Percentiles rank a stretch among this genome's conserved stretches.
Conservation (phyloP, 345 rosid species). For the Salix purpurea region DNA sequence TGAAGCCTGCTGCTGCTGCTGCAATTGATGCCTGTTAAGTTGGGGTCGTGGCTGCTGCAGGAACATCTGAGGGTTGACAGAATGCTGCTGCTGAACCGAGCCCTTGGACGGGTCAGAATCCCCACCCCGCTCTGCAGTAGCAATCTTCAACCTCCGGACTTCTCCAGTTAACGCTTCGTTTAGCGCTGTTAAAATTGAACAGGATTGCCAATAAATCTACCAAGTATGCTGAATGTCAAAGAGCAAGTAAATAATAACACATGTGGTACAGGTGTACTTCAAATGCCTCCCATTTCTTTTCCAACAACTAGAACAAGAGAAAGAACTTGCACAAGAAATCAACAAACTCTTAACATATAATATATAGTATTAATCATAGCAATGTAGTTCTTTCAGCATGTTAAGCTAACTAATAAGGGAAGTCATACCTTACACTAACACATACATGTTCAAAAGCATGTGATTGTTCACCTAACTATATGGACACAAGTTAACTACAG, state of each 20-base stretch:
- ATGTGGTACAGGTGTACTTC: not conserved
- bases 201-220: not conserved
- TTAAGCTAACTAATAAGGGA: not conserved
- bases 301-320: not conserved
- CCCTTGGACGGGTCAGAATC: constrained; percentile 46
- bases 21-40: constrained; percentile 38
- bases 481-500: not conserved
- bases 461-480: not conserved
- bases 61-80: constrained; percentile 45
- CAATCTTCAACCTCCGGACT: constrained; percentile 52
- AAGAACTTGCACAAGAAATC: too few species aligned
- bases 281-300: not conserved
- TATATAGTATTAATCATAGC: too few species aligned
- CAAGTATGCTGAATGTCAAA: not conserved
- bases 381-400: not conserved
- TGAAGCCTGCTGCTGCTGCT: constrained; percentile 35
- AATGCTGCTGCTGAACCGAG: constrained; percentile 40
- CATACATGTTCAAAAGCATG: not conserved
- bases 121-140: constrained; percentile 38
- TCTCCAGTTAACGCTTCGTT: constrained; percentile 58
- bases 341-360: too few species aligned
- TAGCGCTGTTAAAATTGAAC: constrained; percentile 42
- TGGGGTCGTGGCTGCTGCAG: constrained; percentile 46
- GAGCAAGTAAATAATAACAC: not conserved
- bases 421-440: not conserved